These are phyloP conservation scores for Harringtonia lauricola DNA, from an alignment of 2,329 filamentous ascomycete species.

Conservation along the genomic window DNA sequence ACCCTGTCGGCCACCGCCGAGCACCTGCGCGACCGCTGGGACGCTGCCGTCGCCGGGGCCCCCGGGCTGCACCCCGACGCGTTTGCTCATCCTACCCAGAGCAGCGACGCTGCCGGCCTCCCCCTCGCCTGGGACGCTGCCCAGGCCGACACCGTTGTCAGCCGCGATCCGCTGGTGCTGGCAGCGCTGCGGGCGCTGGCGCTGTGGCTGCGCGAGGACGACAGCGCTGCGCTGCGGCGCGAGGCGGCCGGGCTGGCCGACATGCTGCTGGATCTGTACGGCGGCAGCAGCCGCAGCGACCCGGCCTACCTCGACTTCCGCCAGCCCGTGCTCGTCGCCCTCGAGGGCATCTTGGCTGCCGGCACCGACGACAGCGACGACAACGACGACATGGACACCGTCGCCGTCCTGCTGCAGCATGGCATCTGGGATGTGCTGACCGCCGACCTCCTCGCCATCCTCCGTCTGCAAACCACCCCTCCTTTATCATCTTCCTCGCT, in stretches of 20 bases:
- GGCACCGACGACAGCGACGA: background rate
- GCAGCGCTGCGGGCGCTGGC: constrained; percentile 46
- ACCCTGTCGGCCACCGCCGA: constrained; percentile 53
- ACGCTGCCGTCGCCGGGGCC: constrained; percentile 51
- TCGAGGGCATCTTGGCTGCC: constrained; percentile 42
- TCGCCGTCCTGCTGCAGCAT: constrained; percentile 38
- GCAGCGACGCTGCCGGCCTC: constrained; percentile 22
- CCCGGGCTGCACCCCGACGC: constrained; percentile 50
- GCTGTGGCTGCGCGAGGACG: constrained; percentile 60
- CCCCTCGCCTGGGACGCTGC: constrained; percentile 49
- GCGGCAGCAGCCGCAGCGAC: constrained; percentile 9
- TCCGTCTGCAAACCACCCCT: constrained; percentile 18
- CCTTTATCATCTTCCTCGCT: background rate
- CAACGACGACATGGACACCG: constrained; percentile 25
- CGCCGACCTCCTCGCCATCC: constrained; percentile 35
- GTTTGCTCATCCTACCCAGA: constrained; percentile 32
- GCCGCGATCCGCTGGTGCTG: constrained; percentile 47
- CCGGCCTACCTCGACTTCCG: constrained; percentile 39
- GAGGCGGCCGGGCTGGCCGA: constrained; percentile 50
- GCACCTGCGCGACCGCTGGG: constrained; percentile 60
- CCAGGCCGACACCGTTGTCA: constrained; percentile 30
- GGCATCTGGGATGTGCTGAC: constrained; percentile 42
- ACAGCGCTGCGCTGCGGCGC: constrained; percentile 44
- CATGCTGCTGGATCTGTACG: constrained; percentile 53
- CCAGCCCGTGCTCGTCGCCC: constrained; percentile 43